Base-by-base conservation (phyloP, 495 filamentous ascomycete species). In the Hyaloscypha hepaticicola region DNA sequence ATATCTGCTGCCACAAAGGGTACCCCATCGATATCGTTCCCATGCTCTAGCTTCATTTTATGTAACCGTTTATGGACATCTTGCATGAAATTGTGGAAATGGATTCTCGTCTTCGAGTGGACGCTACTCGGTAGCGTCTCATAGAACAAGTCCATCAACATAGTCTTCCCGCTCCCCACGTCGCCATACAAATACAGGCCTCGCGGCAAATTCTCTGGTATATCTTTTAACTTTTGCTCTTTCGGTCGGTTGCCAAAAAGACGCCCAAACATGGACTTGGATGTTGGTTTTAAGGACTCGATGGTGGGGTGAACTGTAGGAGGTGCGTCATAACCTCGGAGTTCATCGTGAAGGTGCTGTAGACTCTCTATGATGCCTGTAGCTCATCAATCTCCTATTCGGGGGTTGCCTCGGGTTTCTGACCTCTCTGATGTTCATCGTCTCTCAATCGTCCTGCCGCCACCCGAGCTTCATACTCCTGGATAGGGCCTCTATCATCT, bases 71-170 rank as follows among this genome's bases (percentile, higher is more conserved):
- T 91, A 83, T 99, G 95, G 64, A 98, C 91, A 77, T 96, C 91
- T 77, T 99, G 95, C 94, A 99, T 99, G 81, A 98, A 99, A 75
- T 96, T 96, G 79, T 98, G 92, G 78, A 99, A 99, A 79, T 99
- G 95, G 68, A 98, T 96, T 19, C 95, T 84, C n/a, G 89, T 96
- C 80, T 96, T 97, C 48, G 86, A 84, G 62, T 77, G 83, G 66
- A 99, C 92, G 69, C 90, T 87, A 16, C 79, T 71, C 5, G 95
- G 95, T 58, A 99, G 78, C 1, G 94, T 96, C 60, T 98, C 92
- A 78, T 92, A 97, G 77, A 99, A 98, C 70, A 99, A 80, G 72
- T 99, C 96, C 95, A 99, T 98, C 67, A 99, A 79, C 96, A 99
- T 99, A 1, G 96, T 98, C 82, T 99, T 99, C 51, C 96, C 96